Evolutionary conservation across 2,329 filamentous ascomycete species (phyloP).

Genomic region (Thielaviopsis euricoi): DNA sequence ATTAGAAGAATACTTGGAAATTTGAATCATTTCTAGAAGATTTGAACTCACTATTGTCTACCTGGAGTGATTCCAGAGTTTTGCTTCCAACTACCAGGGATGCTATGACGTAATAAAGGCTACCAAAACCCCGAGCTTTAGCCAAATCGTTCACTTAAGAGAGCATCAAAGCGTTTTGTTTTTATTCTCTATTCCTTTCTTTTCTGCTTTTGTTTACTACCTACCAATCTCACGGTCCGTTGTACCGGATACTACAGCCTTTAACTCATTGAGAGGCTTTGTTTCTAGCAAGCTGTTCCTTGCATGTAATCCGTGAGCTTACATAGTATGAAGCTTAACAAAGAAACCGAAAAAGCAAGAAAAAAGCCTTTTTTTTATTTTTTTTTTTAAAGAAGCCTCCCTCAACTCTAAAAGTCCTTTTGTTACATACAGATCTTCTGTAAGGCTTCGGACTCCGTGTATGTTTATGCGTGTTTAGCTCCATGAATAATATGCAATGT

Average conservation of each 20-base stretch:
- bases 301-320: neutral
- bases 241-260: too few species aligned
- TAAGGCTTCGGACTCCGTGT: constrained; percentile 14
- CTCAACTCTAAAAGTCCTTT: too few species aligned
- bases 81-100: too few species aligned
- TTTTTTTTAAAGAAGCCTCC: too few species aligned
- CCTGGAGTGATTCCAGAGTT: neutral
- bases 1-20: too few species aligned
- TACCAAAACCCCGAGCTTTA: neutral
- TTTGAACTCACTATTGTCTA: neutral
- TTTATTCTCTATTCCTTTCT: too few species aligned
- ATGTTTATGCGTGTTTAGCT: constrained; percentile 1
- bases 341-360: too few species aligned
- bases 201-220: too few species aligned
- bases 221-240: too few species aligned
- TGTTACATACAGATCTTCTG: constrained; percentile 10
- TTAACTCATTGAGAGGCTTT: neutral
- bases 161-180: neutral
- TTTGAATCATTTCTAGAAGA: neutral
- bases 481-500: neutral
- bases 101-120: neutral
- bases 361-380: too few species aligned
- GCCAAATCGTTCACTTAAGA: too few species aligned
- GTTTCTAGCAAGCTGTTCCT: neutral
- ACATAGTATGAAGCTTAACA: neutral